These are phyloP conservation scores for Acacia crassicarpa DNA, from an alignment of 306 rosid genomes.

Conservation along the genomic window DNA sequence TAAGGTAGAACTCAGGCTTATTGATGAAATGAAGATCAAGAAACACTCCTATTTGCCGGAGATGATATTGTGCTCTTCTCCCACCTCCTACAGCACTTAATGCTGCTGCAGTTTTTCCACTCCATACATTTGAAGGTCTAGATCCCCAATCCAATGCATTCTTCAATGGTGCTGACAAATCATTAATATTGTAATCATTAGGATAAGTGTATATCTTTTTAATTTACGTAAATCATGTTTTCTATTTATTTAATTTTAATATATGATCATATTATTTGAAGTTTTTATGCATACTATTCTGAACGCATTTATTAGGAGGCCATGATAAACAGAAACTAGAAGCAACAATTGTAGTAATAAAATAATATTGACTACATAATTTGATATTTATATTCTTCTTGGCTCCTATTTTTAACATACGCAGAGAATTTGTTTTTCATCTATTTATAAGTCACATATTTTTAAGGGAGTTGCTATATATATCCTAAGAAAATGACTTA, in stretches of 20 bases:
- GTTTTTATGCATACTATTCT: not conserved
- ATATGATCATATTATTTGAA: not conserved
- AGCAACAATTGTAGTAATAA: not conserved
- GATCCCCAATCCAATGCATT: constrained; percentile 87
- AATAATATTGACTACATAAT: not conserved
- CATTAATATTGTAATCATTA: not conserved
- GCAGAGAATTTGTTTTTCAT: too few relatives aligned
- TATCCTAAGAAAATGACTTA: too few relatives aligned
- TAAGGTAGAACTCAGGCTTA: constrained; percentile 71
- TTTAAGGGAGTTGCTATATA: too few relatives aligned
- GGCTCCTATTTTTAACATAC: too few relatives aligned
- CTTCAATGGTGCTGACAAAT: constrained; percentile 55
- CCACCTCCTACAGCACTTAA: constrained; percentile 85
- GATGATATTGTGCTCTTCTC: constrained; percentile 69
- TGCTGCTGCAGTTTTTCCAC: constrained; percentile 63
- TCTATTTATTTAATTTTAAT: not conserved
- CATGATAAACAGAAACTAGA: not conserved
- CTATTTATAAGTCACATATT: too few relatives aligned
- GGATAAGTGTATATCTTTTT: not conserved
- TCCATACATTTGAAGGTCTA: constrained; percentile 78
- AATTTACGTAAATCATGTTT: too few relatives aligned
- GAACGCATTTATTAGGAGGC: not conserved
- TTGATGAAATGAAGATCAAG: constrained; percentile 82
- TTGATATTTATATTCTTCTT: too few relatives aligned
- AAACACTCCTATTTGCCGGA: constrained; percentile 73